Conservation (phyloP, 2,329 filamentous ascomycete genomes). For the Xylaria arbuscula region DNA sequence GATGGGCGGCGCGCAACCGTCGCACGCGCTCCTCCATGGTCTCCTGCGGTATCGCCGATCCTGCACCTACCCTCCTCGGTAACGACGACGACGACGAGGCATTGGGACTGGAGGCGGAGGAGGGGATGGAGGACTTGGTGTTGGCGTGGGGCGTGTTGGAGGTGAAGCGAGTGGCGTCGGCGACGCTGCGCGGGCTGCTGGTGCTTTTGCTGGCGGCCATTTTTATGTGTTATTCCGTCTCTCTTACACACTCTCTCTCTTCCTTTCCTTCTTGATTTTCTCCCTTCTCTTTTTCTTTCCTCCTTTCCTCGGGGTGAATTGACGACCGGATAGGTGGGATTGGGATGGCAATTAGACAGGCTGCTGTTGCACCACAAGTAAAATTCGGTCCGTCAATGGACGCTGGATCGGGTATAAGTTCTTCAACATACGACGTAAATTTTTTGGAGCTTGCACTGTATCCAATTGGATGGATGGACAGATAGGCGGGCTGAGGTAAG, state of each 20-base stretch:
- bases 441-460: constrained; percentile 11
- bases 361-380: too few relatives aligned
- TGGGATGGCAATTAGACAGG: too few relatives aligned
- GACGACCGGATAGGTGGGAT: not conserved
- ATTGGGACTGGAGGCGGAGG: constrained; percentile 31
- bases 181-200: constrained; percentile 71
- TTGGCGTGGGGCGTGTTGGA: constrained; percentile 76
- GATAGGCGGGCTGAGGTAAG: too few relatives aligned
- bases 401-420: not conserved
- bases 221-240: not conserved
- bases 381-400: not conserved
- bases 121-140: constrained; percentile 62
- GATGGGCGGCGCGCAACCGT: constrained; percentile 73
- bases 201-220: constrained; percentile 43
- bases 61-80: constrained; percentile 38
- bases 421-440: constrained; percentile 9
- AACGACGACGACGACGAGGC: constrained; percentile 34
- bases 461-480: too few relatives aligned
- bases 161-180: constrained; percentile 84
- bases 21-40: constrained; percentile 77
- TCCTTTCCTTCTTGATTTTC: not conserved
- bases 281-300: not conserved
- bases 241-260: not conserved
- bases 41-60: constrained; percentile 57
- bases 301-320: not conserved